Evolutionary conservation across 1,284 basidiomycete species (phyloP), one percentile per base, ranked within the genome.

Genomic region (Marasmius tenuissimus): DNA sequence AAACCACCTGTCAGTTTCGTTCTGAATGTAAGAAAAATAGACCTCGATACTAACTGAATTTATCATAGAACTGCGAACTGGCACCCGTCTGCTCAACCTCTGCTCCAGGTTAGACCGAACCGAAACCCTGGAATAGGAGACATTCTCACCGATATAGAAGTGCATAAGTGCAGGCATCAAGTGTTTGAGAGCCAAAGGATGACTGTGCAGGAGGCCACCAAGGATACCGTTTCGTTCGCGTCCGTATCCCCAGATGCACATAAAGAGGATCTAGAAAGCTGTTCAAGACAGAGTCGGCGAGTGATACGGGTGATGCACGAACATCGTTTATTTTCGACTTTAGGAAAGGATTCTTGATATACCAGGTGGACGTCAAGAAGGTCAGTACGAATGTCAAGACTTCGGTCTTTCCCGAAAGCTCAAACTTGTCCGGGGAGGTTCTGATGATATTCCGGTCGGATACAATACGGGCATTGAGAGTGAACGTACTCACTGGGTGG

Each of bases 261-360:
- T 91, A 72, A 93, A 94, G 35, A 98, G 75, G 7, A 93, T 90
- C 92, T 97, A 10, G n/a, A 12, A 62, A 61, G 11, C 27, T 64
- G 42, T 61, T 64, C n/a, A 37, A 61, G 18, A 53, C 57, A 54
- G 33, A 37, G 1, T 8, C 9, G 6, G n/a, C 47, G 55, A 45
- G 51, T 40, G 16, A 57, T 18, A 53, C 35, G 18, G 57, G 18
- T 58, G n/a, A 42, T 37, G 11, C 37, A 40, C 63, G 11, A 67
- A 94, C 94, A 71, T 97, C 94, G 65, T 98, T 94, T 50, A 99
- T 89, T 76, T 99, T 98, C n/a, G 95, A 89, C 76, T 98, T 98
- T 68, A 99, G 76, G 82, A 97, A 98, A 0, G 97, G 97, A 68
- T 99, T 99, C 79, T 97, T 98, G 80, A 99, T 96, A 73, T 97